Conservation (phyloP, 1,284 basidiomycete genomes). For the Leccinum olivaceoglutinosum region DNA sequence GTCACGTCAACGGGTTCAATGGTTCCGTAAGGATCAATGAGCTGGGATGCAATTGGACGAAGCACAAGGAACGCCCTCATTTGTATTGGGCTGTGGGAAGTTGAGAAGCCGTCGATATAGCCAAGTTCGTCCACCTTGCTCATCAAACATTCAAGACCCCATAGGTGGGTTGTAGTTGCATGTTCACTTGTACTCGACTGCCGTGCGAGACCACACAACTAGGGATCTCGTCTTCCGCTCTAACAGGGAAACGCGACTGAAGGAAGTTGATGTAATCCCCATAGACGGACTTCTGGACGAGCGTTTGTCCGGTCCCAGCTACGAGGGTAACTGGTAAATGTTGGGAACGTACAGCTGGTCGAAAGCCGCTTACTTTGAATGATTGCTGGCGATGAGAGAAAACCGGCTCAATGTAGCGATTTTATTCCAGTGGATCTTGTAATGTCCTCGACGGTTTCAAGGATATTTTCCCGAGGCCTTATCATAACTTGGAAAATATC, state of each 20-base stretch:
- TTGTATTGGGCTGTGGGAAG: conserved; percentile 83
- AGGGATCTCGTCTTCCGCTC: conserved; percentile 55
- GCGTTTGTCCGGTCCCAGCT: conserved; percentile 65
- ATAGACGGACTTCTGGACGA: conserved; percentile 77
- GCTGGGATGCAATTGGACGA: conserved; percentile 13
- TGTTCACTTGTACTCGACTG: conserved; percentile 63
- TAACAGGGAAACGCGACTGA: conserved; percentile 63
- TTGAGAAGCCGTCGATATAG: conserved; percentile 92
- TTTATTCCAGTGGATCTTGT: conserved; percentile 77
- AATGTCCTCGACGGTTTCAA: conserved; percentile 57
- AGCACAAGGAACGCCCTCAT: conserved; percentile 75
- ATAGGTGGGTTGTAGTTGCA: conserved; percentile 43
- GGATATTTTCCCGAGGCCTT: conserved; percentile 71
- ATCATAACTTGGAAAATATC: conserved; percentile 73
- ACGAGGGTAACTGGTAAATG: conserved; percentile 74
- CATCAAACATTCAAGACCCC: conserved; percentile 90
- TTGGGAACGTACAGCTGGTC: conserved; percentile 82
- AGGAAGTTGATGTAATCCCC: conserved; percentile 74
- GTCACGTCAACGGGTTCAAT: conserved; percentile 80
- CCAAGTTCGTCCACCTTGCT: conserved; percentile 88
- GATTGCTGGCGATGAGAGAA: conserved; percentile 65
- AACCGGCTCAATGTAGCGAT: conserved; percentile 77
- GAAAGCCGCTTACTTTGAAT: conserved; percentile 56
- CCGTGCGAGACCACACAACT: conserved; percentile 69
- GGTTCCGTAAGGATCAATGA: conserved; percentile 87